These are phyloP conservation scores for Uronychia setigera DNA, from an alignment of 73 alveolate species.

Conservation along the genomic window DNA sequence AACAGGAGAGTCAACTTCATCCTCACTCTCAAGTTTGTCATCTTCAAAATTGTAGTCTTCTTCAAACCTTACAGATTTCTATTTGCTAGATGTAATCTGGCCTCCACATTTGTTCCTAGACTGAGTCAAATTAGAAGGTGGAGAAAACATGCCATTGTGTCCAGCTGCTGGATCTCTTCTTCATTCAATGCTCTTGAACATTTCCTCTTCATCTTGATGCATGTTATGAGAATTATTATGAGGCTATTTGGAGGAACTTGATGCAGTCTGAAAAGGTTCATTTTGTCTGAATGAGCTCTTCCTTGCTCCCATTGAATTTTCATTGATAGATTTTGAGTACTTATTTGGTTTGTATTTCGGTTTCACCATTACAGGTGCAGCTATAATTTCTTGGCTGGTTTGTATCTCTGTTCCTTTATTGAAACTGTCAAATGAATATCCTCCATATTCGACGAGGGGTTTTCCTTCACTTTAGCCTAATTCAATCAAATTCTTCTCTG, in stretches of 20 bases:
- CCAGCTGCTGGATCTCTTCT: not conserved
- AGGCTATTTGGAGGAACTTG: too few relatives aligned
- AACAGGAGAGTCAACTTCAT: too few relatives aligned
- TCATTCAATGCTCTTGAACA: not conserved
- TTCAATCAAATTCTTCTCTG: too few relatives aligned
- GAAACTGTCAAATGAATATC: not conserved
- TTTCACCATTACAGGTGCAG: not conserved
- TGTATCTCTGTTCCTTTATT: not conserved
- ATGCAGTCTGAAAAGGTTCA: too few relatives aligned
- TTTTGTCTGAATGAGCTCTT: not conserved
- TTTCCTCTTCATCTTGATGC: not conserved
- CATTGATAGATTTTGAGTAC: not conserved
- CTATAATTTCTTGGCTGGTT: not conserved
- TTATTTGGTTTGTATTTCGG: not conserved
- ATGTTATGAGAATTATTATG: not conserved
- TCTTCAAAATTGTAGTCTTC: not conserved
- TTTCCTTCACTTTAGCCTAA: not conserved
- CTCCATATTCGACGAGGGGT: not conserved
- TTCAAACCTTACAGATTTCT: not conserved
- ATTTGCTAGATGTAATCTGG: not conserved
- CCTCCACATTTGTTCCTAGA: not conserved
- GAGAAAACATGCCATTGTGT: too few relatives aligned
- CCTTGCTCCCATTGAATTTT: not conserved
- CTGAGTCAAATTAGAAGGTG: too few relatives aligned
- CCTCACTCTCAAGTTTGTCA: not conserved